These are phyloP conservation scores for Talaromyces amestolkiae DNA, from an alignment of 2,329 filamentous ascomycete species.

Conservation along the genomic window DNA sequence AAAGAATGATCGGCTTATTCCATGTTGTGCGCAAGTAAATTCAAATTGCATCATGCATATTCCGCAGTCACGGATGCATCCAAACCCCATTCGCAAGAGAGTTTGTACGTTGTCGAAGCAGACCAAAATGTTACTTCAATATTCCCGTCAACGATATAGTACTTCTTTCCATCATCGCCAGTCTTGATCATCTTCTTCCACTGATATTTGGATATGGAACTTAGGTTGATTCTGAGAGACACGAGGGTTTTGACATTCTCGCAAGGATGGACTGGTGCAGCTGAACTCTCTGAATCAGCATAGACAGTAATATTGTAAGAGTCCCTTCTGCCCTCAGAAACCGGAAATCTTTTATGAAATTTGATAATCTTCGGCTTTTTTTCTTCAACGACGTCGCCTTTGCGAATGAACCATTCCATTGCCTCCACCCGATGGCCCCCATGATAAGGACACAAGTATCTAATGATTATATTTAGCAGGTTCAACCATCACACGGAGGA, in stretches of 20 bases:
- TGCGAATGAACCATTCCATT: slow-evolving; percentile 3
- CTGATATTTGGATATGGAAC: neutral
- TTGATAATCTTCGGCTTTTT: neutral
- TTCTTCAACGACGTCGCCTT: neutral
- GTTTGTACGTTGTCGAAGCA: slow-evolving; percentile 3
- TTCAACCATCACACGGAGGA: neutral
- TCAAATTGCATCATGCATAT: neutral
- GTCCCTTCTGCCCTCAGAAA: neutral
- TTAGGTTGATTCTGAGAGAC: neutral
- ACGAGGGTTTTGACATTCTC: neutral
- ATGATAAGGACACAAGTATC: neutral
- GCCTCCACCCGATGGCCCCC: neutral
- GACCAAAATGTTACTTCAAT: neutral
- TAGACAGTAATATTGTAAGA: neutral
- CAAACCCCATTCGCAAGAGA: neutral
- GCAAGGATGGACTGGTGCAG: neutral
- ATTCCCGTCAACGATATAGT: neutral
- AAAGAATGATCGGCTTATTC: too few relatives aligned
- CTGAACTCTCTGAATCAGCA: neutral
- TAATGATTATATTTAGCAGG: neutral
- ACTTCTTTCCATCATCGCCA: neutral
- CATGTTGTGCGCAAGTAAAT: neutral
- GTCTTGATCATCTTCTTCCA: neutral
- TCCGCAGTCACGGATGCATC: neutral
- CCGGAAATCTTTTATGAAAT: neutral